Base-by-base conservation (phyloP, 495 filamentous ascomycete species). In the Penicillium cosmopolitanum region DNA sequence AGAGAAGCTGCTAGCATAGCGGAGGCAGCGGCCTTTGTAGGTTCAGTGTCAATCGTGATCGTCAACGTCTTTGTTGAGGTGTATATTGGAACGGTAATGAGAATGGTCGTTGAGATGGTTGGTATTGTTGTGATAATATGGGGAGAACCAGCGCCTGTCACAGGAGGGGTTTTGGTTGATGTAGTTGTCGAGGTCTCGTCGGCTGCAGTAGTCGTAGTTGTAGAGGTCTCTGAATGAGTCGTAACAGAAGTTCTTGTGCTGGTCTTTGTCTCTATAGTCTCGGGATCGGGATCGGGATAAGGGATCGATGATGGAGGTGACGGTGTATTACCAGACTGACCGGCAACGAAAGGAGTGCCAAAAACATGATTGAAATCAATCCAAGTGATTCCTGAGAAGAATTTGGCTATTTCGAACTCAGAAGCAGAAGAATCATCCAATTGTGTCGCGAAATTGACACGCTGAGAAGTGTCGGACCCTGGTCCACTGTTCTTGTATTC, bases 401-500 rank as follows among this genome's bases (percentile, higher is more conserved):
- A 60, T 12, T 55, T 60, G 13, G 33, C 57, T 28, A 60, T 16
- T 13, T 60, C 51, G 19, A 60, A 60, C 25, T 60, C 51, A 19
- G 16, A 34, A 21, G 50, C 57, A 4, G 43, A 25, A n/a, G 51
- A 42, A n/a, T 55, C 23, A 21, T 55, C 50, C 16, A 60, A 44
- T 52, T 60, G 52, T 4, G 57, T 55, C 23, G 57, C 44, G 18
- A 60, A 60, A 1, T 51, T 43, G 6, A 44, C 57, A 38, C 57
- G 57, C 1, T 36, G 15, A n/a, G 46, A 36, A 5, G 51, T 55
- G 21, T 52, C 55, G 3, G 62, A 60, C 8, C 64, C 64, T 8
- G 64, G 53, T 18, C 64, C 64, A 46, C 46, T 42, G 19, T 64
- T 66, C 7, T 53, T 48, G 42, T 66, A 66, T 18, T 66, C 64